Percentiles rank a stretch among this genome's conserved stretches.
Evolutionary conservation across 2,329 filamentous ascomycete species (phyloP).

Genomic region (Aspergillus bombycis): DNA sequence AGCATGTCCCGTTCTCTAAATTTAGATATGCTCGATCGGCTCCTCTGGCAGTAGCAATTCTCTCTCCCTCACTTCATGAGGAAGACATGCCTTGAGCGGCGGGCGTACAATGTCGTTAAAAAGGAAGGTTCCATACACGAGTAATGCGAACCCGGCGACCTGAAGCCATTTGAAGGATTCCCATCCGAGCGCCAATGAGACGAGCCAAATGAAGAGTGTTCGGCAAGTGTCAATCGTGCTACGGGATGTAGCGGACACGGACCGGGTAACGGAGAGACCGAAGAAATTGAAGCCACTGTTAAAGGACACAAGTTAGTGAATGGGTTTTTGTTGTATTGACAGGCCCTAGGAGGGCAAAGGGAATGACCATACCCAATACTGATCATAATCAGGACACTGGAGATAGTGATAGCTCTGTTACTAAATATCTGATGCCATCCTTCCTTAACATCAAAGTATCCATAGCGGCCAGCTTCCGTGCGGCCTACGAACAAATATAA

Average conservation of each 20-base stretch:
- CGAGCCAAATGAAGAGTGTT: slow-evolving; percentile 94
- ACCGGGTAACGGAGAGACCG: slow-evolving; percentile 87
- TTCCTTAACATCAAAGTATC: slow-evolving; percentile 88
- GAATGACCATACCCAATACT: slow-evolving; percentile 77
- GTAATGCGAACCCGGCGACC: slow-evolving; percentile 80
- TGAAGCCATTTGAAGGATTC: slow-evolving; percentile 98
- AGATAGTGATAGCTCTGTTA: slow-evolving; percentile 70
- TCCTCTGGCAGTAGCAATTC: slow-evolving; percentile 72
- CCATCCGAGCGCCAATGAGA: slow-evolving; percentile 91
- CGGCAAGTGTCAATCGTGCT: slow-evolving; percentile 97
- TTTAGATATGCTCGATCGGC: slow-evolving; percentile 71
- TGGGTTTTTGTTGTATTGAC: not conserved
- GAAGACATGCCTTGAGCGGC: slow-evolving; percentile 70
- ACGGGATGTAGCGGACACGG: slow-evolving; percentile 86
- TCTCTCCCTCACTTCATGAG: slow-evolving; percentile 57
- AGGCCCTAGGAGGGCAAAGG: slow-evolving; percentile 11
- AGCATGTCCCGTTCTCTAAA: not conserved
- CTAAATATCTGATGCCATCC: slow-evolving; percentile 79
- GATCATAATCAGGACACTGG: slow-evolving; percentile 91
- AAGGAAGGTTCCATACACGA: slow-evolving; percentile 95
- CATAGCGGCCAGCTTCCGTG: slow-evolving; percentile 72
- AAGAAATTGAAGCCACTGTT: slow-evolving; percentile 96
- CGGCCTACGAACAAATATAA: slow-evolving; percentile 77
- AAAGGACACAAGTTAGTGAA: slow-evolving; percentile 11
- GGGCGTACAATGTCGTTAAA: slow-evolving; percentile 94